Percentiles rank a stretch among this genome's conserved stretches.
These are phyloP conservation scores for Russula brevipes DNA, from an alignment of 768 basidiomycete species.

Conservation along the genomic window DNA sequence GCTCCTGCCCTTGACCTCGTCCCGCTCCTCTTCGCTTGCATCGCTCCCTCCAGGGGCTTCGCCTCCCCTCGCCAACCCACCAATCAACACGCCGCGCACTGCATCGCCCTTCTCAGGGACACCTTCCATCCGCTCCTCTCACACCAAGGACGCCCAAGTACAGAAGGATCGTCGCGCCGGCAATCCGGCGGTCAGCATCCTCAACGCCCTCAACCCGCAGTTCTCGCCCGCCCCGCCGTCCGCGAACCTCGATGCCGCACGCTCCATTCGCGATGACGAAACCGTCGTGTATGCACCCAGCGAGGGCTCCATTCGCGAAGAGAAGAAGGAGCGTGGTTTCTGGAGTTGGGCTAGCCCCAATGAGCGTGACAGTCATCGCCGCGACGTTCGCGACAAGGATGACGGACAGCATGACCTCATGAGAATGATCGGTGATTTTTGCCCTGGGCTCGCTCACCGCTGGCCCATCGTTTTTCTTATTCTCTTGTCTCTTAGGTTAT, in stretches of 20 bases:
- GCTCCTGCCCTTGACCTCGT: conserved; percentile 30
- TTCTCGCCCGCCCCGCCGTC: conserved; percentile 25
- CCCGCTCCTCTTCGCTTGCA: conserved; percentile 49
- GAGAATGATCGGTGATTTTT: conserved; percentile 59
- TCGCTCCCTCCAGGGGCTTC: conserved; percentile 45
- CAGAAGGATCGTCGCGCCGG: conserved; percentile 28
- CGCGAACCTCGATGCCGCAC: conserved; percentile 18
- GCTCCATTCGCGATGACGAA: conserved; percentile 34
- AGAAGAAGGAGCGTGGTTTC: conserved; percentile 48
- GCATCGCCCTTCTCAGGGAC: conserved; percentile 13
- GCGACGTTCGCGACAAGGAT: conserved; percentile 35
- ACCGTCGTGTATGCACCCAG: conserved; percentile 24
- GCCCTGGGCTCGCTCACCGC: not conserved
- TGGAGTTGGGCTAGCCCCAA: conserved; percentile 39
- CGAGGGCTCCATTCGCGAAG: conserved; percentile 32
- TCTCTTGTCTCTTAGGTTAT: conserved; percentile 44
- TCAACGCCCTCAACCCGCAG: conserved; percentile 59
- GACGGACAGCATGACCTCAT: conserved; percentile 51
- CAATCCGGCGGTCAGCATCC: conserved; percentile 47
- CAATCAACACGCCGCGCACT: conserved; percentile 17
- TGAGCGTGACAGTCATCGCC: conserved; percentile 39
- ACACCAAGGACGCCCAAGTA: conserved; percentile 27
- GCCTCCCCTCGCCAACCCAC: conserved; percentile 34
- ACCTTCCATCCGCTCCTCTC: conserved; percentile 8
- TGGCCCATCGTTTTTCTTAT: not conserved